Base-by-base conservation (phyloP, 2,329 filamentous ascomycete genomes). In the Xylariaceae sp. region DNA sequence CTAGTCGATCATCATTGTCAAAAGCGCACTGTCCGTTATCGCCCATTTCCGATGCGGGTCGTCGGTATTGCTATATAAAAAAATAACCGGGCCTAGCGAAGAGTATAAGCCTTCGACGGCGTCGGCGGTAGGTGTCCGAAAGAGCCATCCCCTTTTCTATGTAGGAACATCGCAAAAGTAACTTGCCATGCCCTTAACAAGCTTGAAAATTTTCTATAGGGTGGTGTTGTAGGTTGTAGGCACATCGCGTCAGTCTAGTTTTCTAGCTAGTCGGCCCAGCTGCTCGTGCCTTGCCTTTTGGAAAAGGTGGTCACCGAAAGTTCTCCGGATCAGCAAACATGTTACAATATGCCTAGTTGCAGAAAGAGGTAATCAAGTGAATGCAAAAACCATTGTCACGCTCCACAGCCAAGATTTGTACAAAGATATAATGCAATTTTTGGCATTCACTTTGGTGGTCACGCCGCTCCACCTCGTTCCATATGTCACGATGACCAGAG, bases 401-500 rank as follows among this genome's bases (percentile, higher is more conserved):
- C 8, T 30, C 29, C 29, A 8, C 29, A 8, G 29, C 8, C 29
- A n/a, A n/a, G 29, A 30, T 8, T 30, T 30, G 29, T 8, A 8
- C 29, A 30, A 8, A 30, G n/a, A 30, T 8, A 30, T 8, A 30
- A n/a, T n/a, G 29, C n/a, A 30, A 30, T 8, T 8, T 8, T 30
- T 49, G 55, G n/a, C n/a, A n/a, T n/a, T n/a, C n/a, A n/a, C n/a
- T n/a, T n/a, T n/a, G n/a, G n/a, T 57, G 54, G 63, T 60, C 59
- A 62, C 53, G 60, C 58, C 63, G 62, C 64, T 64, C 64, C 60
- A 66, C 59, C 63, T 64, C 64, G 64, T 57, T 62, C 62, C 60
- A 66, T 57, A 59, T 60, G 61, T 67, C 65, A 67, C 65, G 65
- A 67, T 67, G 61, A 42, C 42, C 55, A 30, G 49, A 23, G 35